These are phyloP conservation scores for thale cress (Arabidopsis thaliana) DNA, from an alignment of 345 rosid genomes.

Conservation along the genomic window DNA sequence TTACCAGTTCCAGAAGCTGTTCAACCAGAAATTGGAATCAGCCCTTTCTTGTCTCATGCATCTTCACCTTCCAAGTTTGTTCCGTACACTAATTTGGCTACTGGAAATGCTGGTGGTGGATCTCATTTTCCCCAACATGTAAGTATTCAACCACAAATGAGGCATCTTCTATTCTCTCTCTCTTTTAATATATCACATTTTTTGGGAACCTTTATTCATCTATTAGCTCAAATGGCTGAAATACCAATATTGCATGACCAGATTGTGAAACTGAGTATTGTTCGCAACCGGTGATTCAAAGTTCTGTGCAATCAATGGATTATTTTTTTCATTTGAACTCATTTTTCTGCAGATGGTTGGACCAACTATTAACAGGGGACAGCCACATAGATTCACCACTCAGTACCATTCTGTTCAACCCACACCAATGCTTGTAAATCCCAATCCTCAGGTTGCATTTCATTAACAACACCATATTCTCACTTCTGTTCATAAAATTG, in stretches of 20 bases:
- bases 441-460: conserved; percentile 67
- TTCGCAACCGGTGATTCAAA: not conserved
- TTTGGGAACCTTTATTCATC: not conserved
- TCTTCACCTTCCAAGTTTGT: conserved; percentile 60
- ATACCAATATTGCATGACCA: not conserved
- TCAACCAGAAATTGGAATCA: conserved; percentile 61
- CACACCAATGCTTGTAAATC: conserved; percentile 58
- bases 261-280: conserved; percentile 6
- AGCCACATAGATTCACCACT: conserved; percentile 61
- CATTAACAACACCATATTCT: conserved; percentile 7
- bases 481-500: not conserved
- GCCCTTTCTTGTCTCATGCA: conserved; percentile 60
- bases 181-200: not conserved
- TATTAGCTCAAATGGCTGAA: not conserved
- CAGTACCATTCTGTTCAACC: conserved; percentile 72
- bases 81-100: conserved; percentile 55
- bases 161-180: not conserved
- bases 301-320: not conserved
- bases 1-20: conserved; percentile 54
- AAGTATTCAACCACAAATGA: conserved; percentile 42
- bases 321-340: conserved; percentile 1
- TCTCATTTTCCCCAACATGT: conserved; percentile 67
- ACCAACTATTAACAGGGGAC: conserved; percentile 64
- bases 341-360: conserved; percentile 53
- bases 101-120: conserved; percentile 54